phyloP scores from a whole-genome alignment of 257 asterid species.

The Cordia subcordata region DNA sequence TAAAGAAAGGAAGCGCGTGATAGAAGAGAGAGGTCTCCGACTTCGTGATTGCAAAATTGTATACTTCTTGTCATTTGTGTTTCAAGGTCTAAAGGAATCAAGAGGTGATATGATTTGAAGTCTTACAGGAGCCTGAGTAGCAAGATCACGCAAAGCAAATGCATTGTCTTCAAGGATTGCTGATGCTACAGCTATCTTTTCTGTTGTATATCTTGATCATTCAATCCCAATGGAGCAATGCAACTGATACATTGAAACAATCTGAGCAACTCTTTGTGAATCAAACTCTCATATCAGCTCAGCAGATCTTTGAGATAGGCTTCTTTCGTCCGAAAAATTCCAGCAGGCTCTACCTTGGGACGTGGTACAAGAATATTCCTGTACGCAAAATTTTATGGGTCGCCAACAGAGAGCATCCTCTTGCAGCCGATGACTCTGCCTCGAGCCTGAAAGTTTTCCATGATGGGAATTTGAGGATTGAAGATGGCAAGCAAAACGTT shows the following conservation, averaged over 20 bases:
- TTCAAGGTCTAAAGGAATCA: too few species aligned
- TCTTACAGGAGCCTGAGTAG: too few species aligned
- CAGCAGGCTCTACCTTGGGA: slow-evolving; percentile 46
- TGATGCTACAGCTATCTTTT: background rate
- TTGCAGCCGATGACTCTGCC: slow-evolving; percentile 10
- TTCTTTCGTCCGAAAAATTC: slow-evolving; percentile 43
- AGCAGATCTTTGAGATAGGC: slow-evolving; percentile 56
- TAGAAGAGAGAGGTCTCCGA: too few species aligned
- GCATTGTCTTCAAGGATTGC: background rate
- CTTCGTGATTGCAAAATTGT: too few species aligned
- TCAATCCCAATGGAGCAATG: background rate
- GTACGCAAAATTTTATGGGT: slow-evolving; percentile 17
- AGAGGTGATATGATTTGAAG: too few species aligned
- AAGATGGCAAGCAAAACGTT: slow-evolving; percentile 18
- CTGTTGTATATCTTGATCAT: slow-evolving; percentile 1
- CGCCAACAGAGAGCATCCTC: slow-evolving; percentile 22
- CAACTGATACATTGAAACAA: slow-evolving; percentile 37
- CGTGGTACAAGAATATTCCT: slow-evolving; percentile 50
- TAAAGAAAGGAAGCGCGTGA: too few species aligned
- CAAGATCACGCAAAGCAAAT: background rate
- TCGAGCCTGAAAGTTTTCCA: slow-evolving; percentile 10
- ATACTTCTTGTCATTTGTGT: too few species aligned
- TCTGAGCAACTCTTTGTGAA: slow-evolving; percentile 27
- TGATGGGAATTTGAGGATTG: slow-evolving; percentile 15
- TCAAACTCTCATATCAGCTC: slow-evolving; percentile 40